Conservation (phyloP, 1,284 basidiomycete genomes). For the Rhodotorula sp. region DNA sequence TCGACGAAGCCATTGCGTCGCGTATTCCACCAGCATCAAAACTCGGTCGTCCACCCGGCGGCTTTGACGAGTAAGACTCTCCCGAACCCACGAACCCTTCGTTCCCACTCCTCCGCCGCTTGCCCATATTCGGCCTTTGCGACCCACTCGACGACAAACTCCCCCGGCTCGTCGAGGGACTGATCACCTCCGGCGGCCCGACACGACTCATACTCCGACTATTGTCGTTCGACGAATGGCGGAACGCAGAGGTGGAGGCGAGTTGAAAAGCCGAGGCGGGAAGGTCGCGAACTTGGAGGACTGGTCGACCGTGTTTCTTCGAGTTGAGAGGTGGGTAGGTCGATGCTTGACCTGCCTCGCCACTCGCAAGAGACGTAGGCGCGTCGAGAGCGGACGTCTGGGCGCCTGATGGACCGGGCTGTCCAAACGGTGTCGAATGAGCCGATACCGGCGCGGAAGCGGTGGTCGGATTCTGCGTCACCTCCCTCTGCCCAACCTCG, state of each 20-base stretch:
- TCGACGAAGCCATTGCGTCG: background rate
- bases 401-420: slow-evolving; percentile 2
- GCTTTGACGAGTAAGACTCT: background rate
- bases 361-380: background rate
- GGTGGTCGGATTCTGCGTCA: slow-evolving; percentile 46
- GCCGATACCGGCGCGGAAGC: slow-evolving; percentile 58
- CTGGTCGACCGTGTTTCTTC: slow-evolving; percentile 37
- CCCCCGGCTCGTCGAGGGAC: slow-evolving; percentile 18
- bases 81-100: slow-evolving; percentile 5
- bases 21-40: background rate
- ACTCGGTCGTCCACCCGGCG: background rate
- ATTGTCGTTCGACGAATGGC: slow-evolving; percentile 2
- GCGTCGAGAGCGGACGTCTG: background rate
- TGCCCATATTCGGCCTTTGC: slow-evolving; percentile 28
- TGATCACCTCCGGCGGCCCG: background rate
- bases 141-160: slow-evolving; percentile 11
- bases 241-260: slow-evolving; percentile 55
- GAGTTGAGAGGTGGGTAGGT: too few species aligned
- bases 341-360: too few species aligned
- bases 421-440: slow-evolving; percentile 48
- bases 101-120: slow-evolving; percentile 33
- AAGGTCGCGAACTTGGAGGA: slow-evolving; percentile 61
- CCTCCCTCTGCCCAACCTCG: slow-evolving; percentile 2
- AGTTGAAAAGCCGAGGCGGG: slow-evolving; percentile 65
- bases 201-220: too few species aligned